These are phyloP conservation scores for Penicillium pulvis DNA, from an alignment of 495 filamentous ascomycete genomes.

Conservation along the genomic window DNA sequence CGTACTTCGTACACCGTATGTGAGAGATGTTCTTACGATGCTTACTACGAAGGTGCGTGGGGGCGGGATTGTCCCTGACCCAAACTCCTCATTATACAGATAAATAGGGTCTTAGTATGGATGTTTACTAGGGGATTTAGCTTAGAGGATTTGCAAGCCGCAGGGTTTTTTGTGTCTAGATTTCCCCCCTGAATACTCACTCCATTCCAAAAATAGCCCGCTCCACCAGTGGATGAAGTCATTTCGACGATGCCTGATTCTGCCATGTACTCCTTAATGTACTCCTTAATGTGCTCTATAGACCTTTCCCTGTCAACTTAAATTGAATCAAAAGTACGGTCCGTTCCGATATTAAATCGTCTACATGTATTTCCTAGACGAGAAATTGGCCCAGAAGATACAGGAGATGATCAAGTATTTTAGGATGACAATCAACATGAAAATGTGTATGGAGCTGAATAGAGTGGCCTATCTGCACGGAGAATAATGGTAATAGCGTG, in stretches of 20 bases:
- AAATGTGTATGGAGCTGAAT: too few species aligned
- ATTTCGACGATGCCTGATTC: not conserved
- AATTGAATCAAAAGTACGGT: not conserved
- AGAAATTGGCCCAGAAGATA: too few species aligned
- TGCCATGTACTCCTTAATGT: not conserved
- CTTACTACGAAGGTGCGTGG: not conserved
- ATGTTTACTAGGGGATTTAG: not conserved
- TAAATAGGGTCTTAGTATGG: not conserved
- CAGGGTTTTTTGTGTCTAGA: not conserved
- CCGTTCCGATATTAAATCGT: too few species aligned
- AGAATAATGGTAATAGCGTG: too few species aligned
- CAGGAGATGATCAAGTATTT: too few species aligned
- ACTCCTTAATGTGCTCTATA: not conserved
- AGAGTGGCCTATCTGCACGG: too few species aligned
- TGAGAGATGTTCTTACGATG: not conserved
- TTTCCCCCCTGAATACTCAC: not conserved
- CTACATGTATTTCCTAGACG: too few species aligned
- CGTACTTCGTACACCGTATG: slow-evolving; percentile 7
- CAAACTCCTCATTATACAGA: not conserved
- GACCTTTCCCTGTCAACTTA: not conserved
- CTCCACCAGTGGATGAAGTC: slow-evolving; percentile 10
- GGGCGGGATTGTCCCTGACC: slow-evolving; percentile 18
- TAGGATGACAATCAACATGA: too few species aligned
- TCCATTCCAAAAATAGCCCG: slow-evolving; percentile 17
- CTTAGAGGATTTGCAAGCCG: not conserved